These are phyloP conservation scores for Loxodes magnus DNA, from an alignment of 73 alveolate genomes.

Conservation along the genomic window DNA sequence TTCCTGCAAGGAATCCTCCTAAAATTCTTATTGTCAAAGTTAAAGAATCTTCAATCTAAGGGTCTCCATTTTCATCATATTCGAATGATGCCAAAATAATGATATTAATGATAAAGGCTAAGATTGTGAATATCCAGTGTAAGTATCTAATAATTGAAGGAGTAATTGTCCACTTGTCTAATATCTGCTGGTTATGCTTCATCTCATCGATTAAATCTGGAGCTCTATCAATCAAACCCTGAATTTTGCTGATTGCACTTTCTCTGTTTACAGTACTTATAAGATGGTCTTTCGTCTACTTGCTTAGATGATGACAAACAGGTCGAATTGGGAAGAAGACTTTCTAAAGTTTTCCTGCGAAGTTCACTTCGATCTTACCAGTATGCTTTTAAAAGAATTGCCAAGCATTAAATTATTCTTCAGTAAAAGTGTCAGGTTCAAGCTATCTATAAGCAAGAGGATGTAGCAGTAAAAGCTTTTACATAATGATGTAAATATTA, in stretches of 20 bases:
- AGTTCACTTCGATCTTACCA: constrained; percentile 23
- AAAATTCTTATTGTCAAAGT: too few species aligned
- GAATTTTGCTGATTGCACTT: constrained; percentile 14
- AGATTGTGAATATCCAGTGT: too few species aligned
- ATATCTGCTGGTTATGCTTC: constrained; percentile 21
- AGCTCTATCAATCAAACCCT: constrained; percentile 12
- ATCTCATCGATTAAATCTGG: constrained; percentile 43
- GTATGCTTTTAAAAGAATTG: constrained; percentile 25
- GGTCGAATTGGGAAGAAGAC: constrained; percentile 32
- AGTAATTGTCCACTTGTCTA: too few species aligned
- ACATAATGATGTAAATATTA: constrained; percentile 19
- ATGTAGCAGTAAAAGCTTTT: constrained; percentile 8
- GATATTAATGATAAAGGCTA: too few species aligned
- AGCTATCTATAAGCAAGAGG: constrained; percentile 16
- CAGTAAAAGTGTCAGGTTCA: constrained; percentile 12
- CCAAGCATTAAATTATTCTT: constrained; percentile 26
- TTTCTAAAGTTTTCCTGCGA: constrained; percentile 10
- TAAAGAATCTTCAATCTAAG: too few species aligned
- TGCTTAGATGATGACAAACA: constrained; percentile 18
- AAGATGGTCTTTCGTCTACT: constrained; percentile 6
- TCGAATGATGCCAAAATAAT: too few species aligned
- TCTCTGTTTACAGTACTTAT: constrained; percentile 28
- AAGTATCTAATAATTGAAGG: too few species aligned
- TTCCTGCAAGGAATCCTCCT: too few species aligned
- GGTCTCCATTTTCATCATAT: too few species aligned